Evolutionary conservation across 2,329 filamentous ascomycete genomes (phyloP).

Genomic region (Scytalidium lignicola): DNA sequence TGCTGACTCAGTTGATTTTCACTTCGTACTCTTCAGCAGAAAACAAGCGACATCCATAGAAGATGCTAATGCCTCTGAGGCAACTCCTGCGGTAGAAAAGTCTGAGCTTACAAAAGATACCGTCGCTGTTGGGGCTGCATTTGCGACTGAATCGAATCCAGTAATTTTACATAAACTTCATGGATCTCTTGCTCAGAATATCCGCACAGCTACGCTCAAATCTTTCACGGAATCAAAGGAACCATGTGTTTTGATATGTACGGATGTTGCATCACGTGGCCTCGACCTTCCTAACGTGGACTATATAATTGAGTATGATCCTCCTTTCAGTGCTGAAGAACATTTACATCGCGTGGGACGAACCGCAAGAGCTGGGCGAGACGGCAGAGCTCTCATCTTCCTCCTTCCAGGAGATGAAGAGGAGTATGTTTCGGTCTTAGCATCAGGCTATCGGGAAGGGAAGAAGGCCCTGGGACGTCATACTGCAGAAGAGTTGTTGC

Average conservation of each 20-base stretch:
- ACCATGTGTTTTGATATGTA: conserved; percentile 82
- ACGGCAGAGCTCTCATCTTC: conserved; percentile 84
- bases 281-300: conserved; percentile 94
- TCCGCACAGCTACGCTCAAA: conserved; percentile 79
- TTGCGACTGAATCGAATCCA: conserved; percentile 71
- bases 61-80: conserved; percentile 25
- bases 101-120: conserved; percentile 47
- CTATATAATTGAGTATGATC: conserved; percentile 92
- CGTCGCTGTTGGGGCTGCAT: conserved; percentile 62
- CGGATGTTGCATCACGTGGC: conserved; percentile 91
- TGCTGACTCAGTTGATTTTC: conserved; percentile 94
- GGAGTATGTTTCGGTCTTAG: conserved; percentile 65
- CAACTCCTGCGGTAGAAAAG: conserved; percentile 23
- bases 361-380: conserved; percentile 85
- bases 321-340: conserved; percentile 87
- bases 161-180: conserved; percentile 85
- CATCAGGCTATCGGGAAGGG: conserved; percentile 33
- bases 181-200: conserved; percentile 81
- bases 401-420: conserved; percentile 88
- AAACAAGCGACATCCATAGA: conserved; percentile 20
- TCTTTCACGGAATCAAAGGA: conserved; percentile 71
- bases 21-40: conserved; percentile 72
- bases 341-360: conserved; percentile 93
- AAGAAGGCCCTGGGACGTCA: conserved; percentile 63
- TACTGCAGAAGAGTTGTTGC: conserved; percentile 61